Evolutionary conservation across 768 basidiomycete genomes (phyloP), one percentile per base, ranked within the genome.

Genomic region (Lactarius psammicola): DNA sequence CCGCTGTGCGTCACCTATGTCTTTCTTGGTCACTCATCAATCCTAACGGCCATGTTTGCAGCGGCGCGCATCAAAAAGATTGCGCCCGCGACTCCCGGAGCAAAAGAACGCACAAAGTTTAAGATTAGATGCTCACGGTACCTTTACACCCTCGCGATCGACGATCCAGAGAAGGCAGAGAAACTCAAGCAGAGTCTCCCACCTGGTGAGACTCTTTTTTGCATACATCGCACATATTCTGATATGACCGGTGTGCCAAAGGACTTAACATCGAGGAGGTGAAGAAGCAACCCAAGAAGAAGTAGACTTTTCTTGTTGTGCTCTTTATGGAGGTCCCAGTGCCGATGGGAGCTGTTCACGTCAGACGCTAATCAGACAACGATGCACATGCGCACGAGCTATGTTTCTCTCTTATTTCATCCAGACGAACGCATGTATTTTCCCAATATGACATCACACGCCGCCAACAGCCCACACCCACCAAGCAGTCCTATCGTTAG

Each of bases 41-140:
- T 44, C 23, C 56, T 70, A 60, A 71, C 61, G n/a, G 23, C 3
- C 33, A 38, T 49, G 13, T 6, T 26, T 8, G 30, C 78, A 98
- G 96, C 94, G 84, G 94, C 92, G 66, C 92, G 94, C 79, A 97
- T 98, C 87, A 98, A 98, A 84, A 97, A 95, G 84, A 89, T 89
- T 68, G 82, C 85, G 65, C 80, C 90, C 44, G 86, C 83, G 77
- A 78, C 82, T 34, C 76, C 86, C 38, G 83, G 84, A 58, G 89
- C 86, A 73, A 93, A 93, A 81, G 82, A 83, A 40, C 83, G 87
- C 79, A 96, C 92, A 76, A 99, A 98, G 82, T 98, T 98, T 88
- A 99, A 99, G 86, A 87, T 99, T 76, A 86, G 97, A 77, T 98
- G 95, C 83, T 90, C 92, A 67, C 85, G 92, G 77, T 95, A 95